phyloP scores from a whole-genome alignment of 768 basidiomycete species.

The Leucocoprinus leucothites region DNA sequence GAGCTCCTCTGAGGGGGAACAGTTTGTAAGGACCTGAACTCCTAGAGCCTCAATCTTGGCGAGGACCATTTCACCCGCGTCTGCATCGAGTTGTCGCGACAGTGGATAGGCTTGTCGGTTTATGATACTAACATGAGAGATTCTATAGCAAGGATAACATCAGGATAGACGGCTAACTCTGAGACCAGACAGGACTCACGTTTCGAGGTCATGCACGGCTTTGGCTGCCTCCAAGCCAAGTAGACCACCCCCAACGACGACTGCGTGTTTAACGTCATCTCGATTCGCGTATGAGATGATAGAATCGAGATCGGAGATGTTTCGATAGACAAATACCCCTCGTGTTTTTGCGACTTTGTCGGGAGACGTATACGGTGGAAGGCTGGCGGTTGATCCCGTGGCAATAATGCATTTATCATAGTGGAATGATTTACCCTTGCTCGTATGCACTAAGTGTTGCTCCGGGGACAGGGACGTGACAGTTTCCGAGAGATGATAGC shows the following conservation, averaged over 20 bases:
- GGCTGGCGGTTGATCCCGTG: constrained; percentile 63
- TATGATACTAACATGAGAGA: constrained; percentile 48
- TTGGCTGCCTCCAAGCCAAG: constrained; percentile 77
- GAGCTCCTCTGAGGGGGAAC: constrained; percentile 27
- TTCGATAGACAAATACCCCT: constrained; percentile 73
- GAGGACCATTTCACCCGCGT: constrained; percentile 59
- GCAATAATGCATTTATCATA: constrained; percentile 69
- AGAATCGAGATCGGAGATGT: constrained; percentile 61
- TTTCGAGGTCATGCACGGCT: constrained; percentile 57
- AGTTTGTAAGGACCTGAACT: constrained; percentile 49
- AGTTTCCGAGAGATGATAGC: constrained; percentile 47
- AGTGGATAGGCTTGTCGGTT: constrained; percentile 51
- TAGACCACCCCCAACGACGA: constrained; percentile 67
- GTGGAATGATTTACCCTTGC: constrained; percentile 36
- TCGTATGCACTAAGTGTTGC: constrained; percentile 43
- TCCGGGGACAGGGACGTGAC: constrained; percentile 36
- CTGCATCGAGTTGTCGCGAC: constrained; percentile 55
- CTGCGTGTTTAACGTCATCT: constrained; percentile 41
- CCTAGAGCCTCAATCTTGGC: constrained; percentile 58
- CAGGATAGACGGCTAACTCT: background rate
- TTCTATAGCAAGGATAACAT: constrained; percentile 17
- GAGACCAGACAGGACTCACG: constrained; percentile 18
- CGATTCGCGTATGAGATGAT: constrained; percentile 58
- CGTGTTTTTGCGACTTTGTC: constrained; percentile 35
- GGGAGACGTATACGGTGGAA: constrained; percentile 54